Conservation (phyloP, 2,329 filamentous ascomycete genomes). For the Alternaria sp. region DNA sequence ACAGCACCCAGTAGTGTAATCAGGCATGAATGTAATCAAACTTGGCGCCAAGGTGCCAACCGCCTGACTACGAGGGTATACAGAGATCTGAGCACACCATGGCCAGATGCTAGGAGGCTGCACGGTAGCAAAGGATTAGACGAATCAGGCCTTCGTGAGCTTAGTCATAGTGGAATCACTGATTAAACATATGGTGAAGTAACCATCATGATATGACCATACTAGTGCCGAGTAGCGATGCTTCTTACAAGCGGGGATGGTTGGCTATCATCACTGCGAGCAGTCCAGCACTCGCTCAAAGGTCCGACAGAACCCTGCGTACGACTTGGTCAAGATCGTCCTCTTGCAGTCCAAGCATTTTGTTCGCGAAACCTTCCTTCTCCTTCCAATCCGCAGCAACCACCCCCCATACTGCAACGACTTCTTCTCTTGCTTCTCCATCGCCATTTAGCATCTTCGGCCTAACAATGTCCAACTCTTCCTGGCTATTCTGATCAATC, state of each 20-base stretch:
- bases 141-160: not conserved
- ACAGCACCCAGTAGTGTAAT: not conserved
- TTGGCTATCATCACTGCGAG: not conserved
- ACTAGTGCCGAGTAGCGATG: too few relatives aligned
- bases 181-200: not conserved
- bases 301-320: constrained; percentile 28
- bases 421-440: constrained; percentile 41
- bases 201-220: not conserved
- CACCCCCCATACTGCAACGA: constrained; percentile 46
- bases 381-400: constrained; percentile 46
- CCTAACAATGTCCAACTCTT: constrained; percentile 32
- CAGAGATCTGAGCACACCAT: not conserved
- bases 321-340: constrained; percentile 45
- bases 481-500: constrained; percentile 50
- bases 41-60: not conserved
- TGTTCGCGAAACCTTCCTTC: constrained; percentile 44
- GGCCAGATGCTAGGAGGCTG: not conserved
- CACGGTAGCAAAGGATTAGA: not conserved
- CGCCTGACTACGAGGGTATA: not conserved
- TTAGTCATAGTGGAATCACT: not conserved
- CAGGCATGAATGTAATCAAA: constrained; percentile 33
- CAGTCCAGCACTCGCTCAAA: not conserved
- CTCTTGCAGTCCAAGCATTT: constrained; percentile 40
- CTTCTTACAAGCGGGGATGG: too few relatives aligned
- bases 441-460: constrained; percentile 48